Percentiles rank a stretch among this genome's conserved stretches.
Evolutionary conservation across 2,329 filamentous ascomycete genomes (phyloP).

Genomic region (Aureobasidium melanogenum): DNA sequence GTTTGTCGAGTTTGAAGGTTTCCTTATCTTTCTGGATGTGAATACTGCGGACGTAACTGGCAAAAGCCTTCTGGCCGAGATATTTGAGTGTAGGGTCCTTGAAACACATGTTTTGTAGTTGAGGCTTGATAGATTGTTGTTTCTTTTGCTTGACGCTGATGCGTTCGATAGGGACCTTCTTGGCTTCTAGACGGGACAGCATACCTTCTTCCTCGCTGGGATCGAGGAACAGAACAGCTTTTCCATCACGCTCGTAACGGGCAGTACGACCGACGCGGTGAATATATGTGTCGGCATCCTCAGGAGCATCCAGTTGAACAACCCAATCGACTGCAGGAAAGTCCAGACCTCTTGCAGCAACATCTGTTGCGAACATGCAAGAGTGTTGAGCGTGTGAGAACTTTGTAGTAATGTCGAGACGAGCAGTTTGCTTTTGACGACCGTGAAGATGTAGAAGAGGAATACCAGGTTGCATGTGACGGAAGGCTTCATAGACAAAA

Average conservation of each 20-base stretch:
- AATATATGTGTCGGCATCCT: constrained; percentile 96
- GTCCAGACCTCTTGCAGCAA: constrained; percentile 87
- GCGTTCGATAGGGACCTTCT: constrained; percentile 78
- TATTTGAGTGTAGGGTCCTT: constrained; percentile 92
- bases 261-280: constrained; percentile 91
- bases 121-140: constrained; percentile 73
- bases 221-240: constrained; percentile 83
- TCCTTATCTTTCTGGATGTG: constrained; percentile 87
- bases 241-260: constrained; percentile 80
- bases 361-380: constrained; percentile 91
- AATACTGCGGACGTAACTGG: constrained; percentile 77
- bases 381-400: constrained; percentile 75
- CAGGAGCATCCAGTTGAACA: constrained; percentile 94
- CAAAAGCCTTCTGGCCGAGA: constrained; percentile 89
- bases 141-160: constrained; percentile 87
- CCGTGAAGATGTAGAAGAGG: constrained; percentile 88
- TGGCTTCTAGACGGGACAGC: constrained; percentile 72
- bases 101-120: constrained; percentile 92
- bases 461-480: constrained; percentile 89
- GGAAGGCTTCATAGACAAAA: constrained; percentile 88
- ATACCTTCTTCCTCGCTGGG: constrained; percentile 91
- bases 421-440: constrained; percentile 81
- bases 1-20: constrained; percentile 72
- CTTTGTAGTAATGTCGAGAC: constrained; percentile 76
- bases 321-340: constrained; percentile 98